These are phyloP conservation scores for Basidiobolus meristosporus DNA, from an alignment of 371 early-diverging fungal genomes.

Conservation along the genomic window DNA sequence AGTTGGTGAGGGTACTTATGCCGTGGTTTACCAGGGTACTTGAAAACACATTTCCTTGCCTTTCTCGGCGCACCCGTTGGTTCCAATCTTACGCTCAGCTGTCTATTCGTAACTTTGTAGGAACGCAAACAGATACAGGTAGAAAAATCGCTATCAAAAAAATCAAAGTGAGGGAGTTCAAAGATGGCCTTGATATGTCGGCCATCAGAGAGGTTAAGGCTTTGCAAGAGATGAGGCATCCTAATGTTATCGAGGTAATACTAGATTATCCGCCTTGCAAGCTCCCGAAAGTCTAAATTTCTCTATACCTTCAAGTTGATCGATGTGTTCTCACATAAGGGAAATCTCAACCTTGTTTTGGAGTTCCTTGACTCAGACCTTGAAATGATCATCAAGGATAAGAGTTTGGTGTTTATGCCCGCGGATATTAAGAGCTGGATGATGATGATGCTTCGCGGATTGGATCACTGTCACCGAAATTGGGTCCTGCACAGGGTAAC, in stretches of 20 bases:
- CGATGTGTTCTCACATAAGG: slow-evolving; percentile 88
- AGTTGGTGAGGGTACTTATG: slow-evolving; percentile 92
- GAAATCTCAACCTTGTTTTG: slow-evolving; percentile 84
- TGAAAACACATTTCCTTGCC: neutral
- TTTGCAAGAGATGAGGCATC: slow-evolving; percentile 82
- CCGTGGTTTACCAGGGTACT: slow-evolving; percentile 74
- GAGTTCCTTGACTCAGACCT: slow-evolving; percentile 93
- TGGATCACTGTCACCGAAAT: slow-evolving; percentile 82
- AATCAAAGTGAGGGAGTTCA: slow-evolving; percentile 78
- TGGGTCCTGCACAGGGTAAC: slow-evolving; percentile 86
- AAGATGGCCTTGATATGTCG: slow-evolving; percentile 69
- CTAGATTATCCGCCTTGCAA: neutral
- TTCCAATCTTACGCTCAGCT: slow-evolving; percentile 4
- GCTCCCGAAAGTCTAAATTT: neutral
- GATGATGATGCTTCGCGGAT: slow-evolving; percentile 89
- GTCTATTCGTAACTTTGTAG: slow-evolving; percentile 9
- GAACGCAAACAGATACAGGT: slow-evolving; percentile 24
- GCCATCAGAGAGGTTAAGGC: slow-evolving; percentile 96
- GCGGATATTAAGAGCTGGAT: slow-evolving; percentile 98
- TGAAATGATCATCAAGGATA: slow-evolving; percentile 95
- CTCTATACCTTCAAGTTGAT: slow-evolving; percentile 33
- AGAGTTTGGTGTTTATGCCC: slow-evolving; percentile 80
- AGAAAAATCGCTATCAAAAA: slow-evolving; percentile 84
- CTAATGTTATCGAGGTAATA: slow-evolving; percentile 74
- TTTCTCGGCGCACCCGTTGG: neutral